phyloP scores from a whole-genome alignment of 495 filamentous ascomycete genomes.

The Neurospora tetraspora region DNA sequence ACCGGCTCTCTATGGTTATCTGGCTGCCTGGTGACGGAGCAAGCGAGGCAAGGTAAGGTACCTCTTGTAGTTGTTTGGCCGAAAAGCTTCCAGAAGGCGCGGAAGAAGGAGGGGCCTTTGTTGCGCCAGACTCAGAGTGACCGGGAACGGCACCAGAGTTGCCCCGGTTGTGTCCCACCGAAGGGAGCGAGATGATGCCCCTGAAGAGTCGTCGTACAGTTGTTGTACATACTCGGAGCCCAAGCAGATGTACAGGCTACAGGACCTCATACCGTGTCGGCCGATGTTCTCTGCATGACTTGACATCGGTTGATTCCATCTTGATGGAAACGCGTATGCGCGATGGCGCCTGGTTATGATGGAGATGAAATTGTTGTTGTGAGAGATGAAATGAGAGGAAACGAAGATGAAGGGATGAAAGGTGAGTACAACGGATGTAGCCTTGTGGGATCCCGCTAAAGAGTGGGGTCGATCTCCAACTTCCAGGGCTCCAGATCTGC shows the following conservation, averaged over 20 bases:
- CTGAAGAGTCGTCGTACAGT: background rate
- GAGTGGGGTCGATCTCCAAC: background rate
- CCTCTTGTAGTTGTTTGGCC: background rate
- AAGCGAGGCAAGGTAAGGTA: background rate
- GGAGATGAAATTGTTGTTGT: background rate
- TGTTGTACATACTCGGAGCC: background rate
- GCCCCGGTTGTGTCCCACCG: background rate
- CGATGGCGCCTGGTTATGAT: background rate
- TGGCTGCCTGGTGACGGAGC: background rate
- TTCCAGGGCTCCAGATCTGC: background rate
- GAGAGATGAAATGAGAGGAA: background rate
- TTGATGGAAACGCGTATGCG: background rate
- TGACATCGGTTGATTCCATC: background rate
- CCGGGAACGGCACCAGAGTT: background rate
- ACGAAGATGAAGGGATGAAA: background rate
- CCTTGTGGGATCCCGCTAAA: background rate
- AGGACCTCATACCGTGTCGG: background rate
- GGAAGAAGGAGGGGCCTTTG: background rate
- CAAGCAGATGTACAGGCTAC: background rate
- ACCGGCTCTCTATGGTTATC: background rate
- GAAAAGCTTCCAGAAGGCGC: background rate
- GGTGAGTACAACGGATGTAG: background rate
- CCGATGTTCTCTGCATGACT: background rate
- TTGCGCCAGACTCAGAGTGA: background rate
- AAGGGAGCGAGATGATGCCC: background rate